These are phyloP conservation scores for Orychophragmus violaceus DNA, from an alignment of 345 rosid species.

Conservation along the genomic window DNA sequence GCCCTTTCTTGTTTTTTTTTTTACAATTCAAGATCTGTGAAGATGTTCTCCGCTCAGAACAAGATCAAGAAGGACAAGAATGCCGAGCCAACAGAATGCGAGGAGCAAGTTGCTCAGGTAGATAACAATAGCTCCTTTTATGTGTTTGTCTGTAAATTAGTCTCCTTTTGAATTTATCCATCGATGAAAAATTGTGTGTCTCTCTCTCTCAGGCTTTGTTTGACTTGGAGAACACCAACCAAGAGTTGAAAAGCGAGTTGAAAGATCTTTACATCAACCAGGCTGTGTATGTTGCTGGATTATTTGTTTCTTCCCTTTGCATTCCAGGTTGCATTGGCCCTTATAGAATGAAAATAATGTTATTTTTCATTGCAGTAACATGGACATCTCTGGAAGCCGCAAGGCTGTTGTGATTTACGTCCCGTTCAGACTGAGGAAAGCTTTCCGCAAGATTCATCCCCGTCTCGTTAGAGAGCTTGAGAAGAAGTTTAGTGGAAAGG, in stretches of 20 bases:
- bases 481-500: conserved; percentile 97
- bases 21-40: conserved; percentile 34
- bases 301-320: background rate
- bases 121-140: background rate
- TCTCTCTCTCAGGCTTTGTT: conserved; percentile 50
- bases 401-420: conserved; percentile 86
- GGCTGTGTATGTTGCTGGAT: conserved; percentile 53
- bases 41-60: conserved; percentile 73
- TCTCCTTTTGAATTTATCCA: background rate
- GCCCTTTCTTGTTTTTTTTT: background rate
- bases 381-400: conserved; percentile 73
- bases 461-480: conserved; percentile 93
- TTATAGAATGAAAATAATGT: background rate
- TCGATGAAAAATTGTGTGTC: background rate
- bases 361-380: conserved; percentile 39
- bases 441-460: conserved; percentile 75
- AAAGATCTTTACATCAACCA: conserved; percentile 78
- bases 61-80: conserved; percentile 84
- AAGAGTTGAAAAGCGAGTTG: conserved; percentile 73
- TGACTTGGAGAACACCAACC: conserved; percentile 82
- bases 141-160: background rate
- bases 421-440: conserved; percentile 83
- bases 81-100: conserved; percentile 72
- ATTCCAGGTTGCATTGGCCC: background rate
- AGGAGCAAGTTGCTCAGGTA: conserved; percentile 85